These are phyloP conservation scores for Begonia masoniana DNA, from an alignment of 306 rosid species.

Conservation along the genomic window DNA sequence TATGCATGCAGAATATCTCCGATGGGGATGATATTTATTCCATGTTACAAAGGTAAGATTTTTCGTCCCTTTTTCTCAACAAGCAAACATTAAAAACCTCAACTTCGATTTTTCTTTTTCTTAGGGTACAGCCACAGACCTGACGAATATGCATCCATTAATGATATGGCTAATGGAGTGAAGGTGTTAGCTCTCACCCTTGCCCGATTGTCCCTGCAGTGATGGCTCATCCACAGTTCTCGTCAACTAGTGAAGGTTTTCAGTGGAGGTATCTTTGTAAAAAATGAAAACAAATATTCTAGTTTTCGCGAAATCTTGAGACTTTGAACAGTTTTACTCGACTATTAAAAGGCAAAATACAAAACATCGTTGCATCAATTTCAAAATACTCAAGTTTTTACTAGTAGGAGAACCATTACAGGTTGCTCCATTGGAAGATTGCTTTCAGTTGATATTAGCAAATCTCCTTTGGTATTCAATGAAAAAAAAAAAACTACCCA, in stretches of 20 bases:
- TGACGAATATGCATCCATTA: constrained; percentile 57
- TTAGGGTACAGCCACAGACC: constrained; percentile 95
- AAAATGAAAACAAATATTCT: no score
- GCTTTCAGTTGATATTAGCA: no score
- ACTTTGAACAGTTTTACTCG: no score
- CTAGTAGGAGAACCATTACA: no score
- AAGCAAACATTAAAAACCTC: not conserved
- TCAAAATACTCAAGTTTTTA: no score
- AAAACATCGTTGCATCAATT: no score
- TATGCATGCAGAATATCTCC: constrained; percentile 60
- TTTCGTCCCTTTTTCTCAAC: not conserved
- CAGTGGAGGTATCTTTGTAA: not conserved
- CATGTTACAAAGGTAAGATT: constrained; percentile 78
- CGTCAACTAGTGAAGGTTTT: constrained; percentile 6
- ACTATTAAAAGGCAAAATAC: no score
- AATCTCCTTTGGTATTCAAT: no score
- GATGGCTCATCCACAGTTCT: constrained; percentile 11
- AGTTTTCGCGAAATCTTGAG: no score
- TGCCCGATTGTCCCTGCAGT: constrained; percentile 69
- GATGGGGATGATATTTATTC: constrained; percentile 96
- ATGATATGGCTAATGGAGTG: constrained; percentile 81
- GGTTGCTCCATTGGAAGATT: no score
- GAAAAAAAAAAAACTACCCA: no score
- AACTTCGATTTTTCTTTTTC: constrained; percentile 19
- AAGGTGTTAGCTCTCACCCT: constrained; percentile 71